These are phyloP conservation scores for Chaetomium globosum DNA, from an alignment of 2,329 filamentous ascomycete genomes.

Conservation along the genomic window DNA sequence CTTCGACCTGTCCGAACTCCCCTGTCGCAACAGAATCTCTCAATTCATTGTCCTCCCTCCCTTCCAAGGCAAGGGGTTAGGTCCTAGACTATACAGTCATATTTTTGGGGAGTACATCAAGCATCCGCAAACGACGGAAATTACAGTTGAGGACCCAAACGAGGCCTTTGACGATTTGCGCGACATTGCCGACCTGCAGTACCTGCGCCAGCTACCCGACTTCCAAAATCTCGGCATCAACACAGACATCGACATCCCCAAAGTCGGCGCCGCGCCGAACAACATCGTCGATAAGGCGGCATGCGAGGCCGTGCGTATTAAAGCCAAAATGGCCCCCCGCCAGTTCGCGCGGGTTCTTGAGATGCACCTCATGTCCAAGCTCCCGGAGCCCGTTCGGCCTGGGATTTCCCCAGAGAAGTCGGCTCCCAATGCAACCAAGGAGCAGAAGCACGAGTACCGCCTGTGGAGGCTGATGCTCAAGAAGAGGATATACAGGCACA, in stretches of 20 bases:
- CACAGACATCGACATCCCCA: constrained; percentile 52
- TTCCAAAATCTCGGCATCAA: constrained; percentile 62
- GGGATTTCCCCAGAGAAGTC: constrained; percentile 48
- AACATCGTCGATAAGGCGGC: constrained; percentile 61
- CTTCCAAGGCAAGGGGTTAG: constrained; percentile 80
- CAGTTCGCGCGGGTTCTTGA: constrained; percentile 76
- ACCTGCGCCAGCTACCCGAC: constrained; percentile 61
- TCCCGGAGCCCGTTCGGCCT: constrained; percentile 61
- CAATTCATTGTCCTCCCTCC: constrained; percentile 91
- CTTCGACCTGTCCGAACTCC: constrained; percentile 62
- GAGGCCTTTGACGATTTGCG: constrained; percentile 80
- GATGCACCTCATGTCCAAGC: constrained; percentile 69
- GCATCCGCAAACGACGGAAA: constrained; percentile 71
- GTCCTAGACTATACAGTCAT: constrained; percentile 75
- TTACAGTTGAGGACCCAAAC: constrained; percentile 93
- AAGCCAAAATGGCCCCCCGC: constrained; percentile 72
- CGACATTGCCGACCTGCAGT: constrained; percentile 71
- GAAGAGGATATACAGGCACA: constrained; percentile 73
- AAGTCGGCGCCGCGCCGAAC: constrained; percentile 50
- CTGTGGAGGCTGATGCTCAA: constrained; percentile 78
- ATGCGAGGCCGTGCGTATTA: constrained; percentile 59
- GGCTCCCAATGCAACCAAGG: constrained; percentile 56
- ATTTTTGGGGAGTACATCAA: constrained; percentile 73
- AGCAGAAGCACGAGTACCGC: constrained; percentile 64
- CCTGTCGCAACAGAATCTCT: constrained; percentile 81